Evolutionary conservation across 306 rosid genomes (phyloP).

Genomic region (Dalbergia oliveri): DNA sequence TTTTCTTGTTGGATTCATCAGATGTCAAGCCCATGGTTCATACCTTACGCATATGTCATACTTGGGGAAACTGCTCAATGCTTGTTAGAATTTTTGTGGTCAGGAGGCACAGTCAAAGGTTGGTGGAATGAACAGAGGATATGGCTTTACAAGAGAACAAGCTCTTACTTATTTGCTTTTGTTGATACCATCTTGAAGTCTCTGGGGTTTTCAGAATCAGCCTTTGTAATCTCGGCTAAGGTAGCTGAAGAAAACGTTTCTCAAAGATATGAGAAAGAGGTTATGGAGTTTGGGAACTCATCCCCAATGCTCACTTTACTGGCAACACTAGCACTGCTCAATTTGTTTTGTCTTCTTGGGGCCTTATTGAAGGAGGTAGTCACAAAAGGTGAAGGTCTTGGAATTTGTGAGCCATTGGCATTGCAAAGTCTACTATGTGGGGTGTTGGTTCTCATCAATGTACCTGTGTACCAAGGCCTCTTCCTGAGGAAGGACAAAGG

Average conservation of each 20-base stretch:
- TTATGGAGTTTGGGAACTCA: conserved; percentile 72
- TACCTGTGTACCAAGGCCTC: conserved; percentile 71
- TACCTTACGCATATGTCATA: conserved; percentile 68
- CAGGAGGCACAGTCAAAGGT: conserved; percentile 69
- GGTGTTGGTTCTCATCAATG: conserved; percentile 61
- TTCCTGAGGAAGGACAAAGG: conserved; percentile 71
- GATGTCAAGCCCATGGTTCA: conserved; percentile 76
- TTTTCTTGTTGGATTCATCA: conserved; percentile 33
- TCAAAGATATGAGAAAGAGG: conserved; percentile 59
- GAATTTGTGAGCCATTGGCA: conserved; percentile 47
- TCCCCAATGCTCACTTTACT: conserved; percentile 65
- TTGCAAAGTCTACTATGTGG: conserved; percentile 66
- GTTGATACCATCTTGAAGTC: conserved; percentile 32
- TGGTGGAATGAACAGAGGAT: conserved; percentile 82
- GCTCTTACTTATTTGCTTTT: conserved; percentile 59
- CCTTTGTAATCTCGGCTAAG: conserved; percentile 65
- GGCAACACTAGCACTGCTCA: conserved; percentile 64
- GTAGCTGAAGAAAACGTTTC: conserved; percentile 64
- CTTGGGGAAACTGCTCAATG: conserved; percentile 51
- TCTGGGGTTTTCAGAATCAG: conserved; percentile 51
- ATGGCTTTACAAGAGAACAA: conserved; percentile 78
- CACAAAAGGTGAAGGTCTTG: conserved; percentile 32
- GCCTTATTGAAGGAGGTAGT: conserved; percentile 49
- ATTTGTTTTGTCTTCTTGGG: conserved; percentile 64
- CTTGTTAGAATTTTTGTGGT: conserved; percentile 62